A percentile compares a stretch with the other conserved stretches of the same genome.
phyloP scores from a whole-genome alignment of 768 basidiomycete genomes.

The Lactarius psammicola region DNA sequence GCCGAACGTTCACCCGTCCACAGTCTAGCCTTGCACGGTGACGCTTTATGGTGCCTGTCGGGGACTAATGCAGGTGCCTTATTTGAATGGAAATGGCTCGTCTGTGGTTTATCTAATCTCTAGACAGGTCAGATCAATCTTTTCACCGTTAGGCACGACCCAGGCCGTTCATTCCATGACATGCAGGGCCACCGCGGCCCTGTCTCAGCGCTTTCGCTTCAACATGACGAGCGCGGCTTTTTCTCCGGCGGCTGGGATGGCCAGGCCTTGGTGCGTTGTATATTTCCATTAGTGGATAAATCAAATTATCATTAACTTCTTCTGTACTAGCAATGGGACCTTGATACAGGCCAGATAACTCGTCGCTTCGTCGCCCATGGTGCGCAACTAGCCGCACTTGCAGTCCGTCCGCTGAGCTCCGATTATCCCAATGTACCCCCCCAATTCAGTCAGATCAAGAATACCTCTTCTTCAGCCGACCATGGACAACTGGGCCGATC shows the following conservation, averaged over 20 bases:
- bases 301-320: conserved; percentile 17
- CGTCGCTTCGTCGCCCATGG: conserved; percentile 80
- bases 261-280: conserved; percentile 66
- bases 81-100: conserved; percentile 34
- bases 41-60: conserved; percentile 89
- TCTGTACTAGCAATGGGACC: conserved; percentile 88
- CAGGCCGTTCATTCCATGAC: conserved; percentile 72
- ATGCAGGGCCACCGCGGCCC: conserved; percentile 76
- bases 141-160: conserved; percentile 89
- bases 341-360: conserved; percentile 81
- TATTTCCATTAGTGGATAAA: conserved; percentile 17
- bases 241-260: conserved; percentile 97
- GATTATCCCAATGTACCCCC: conserved; percentile 32
- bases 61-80: conserved; percentile 68
- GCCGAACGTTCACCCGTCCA: conserved; percentile 66
- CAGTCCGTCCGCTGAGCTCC: conserved; percentile 63
- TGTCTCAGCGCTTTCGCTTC: conserved; percentile 80
- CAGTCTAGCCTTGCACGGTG: conserved; percentile 87
- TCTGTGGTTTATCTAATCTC: conserved; percentile 15
- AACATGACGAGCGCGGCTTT: conserved; percentile 79
- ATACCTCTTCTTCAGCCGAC: conserved; percentile 9
- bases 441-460: conserved; percentile 24
- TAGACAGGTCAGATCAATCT: conserved; percentile 91
- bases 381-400: conserved; percentile 79
- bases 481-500: conserved; percentile 2